Conservation (phyloP, 78 protist species). For the Tieghemostelium lacteum region DNA sequence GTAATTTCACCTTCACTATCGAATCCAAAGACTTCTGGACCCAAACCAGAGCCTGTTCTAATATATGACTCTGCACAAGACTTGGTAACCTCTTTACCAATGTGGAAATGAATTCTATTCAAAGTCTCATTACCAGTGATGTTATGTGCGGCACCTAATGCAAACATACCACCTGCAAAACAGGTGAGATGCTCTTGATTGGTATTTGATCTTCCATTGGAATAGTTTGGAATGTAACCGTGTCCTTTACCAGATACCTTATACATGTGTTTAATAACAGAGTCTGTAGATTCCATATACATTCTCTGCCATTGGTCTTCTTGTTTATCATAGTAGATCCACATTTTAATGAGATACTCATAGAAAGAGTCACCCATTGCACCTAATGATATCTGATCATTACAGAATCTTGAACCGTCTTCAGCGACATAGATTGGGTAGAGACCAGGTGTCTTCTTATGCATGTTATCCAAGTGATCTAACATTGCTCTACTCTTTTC, state of each 20-base stretch:
- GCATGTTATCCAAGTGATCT: neutral
- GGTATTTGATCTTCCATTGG: neutral
- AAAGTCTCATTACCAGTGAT: neutral
- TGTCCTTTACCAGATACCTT: conserved; percentile 10
- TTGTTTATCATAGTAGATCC: conserved; percentile 28
- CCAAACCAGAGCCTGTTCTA: conserved; percentile 63
- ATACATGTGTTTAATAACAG: conserved; percentile 1
- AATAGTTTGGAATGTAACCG: conserved; percentile 34
- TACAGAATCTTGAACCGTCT: conserved; percentile 18
- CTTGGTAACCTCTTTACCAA: conserved; percentile 16
- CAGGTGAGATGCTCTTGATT: conserved; percentile 92
- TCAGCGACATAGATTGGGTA: neutral
- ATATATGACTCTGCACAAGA: conserved; percentile 59
- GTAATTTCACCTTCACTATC: conserved; percentile 4
- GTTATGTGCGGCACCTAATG: conserved; percentile 70
- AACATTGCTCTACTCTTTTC: neutral
- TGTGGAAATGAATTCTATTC: conserved; percentile 1
- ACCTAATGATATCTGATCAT: conserved; percentile 36
- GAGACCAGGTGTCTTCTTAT: conserved; percentile 3
- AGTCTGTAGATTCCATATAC: conserved; percentile 74
- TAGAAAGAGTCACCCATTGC: conserved; percentile 90
- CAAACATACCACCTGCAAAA: conserved; percentile 93
- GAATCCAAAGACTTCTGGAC: conserved; percentile 79
- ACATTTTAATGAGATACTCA: conserved; percentile 82
- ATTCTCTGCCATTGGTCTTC: conserved; percentile 26